Conservation (phyloP, 768 basidiomycete species). For the Amanita molliuscula region DNA sequence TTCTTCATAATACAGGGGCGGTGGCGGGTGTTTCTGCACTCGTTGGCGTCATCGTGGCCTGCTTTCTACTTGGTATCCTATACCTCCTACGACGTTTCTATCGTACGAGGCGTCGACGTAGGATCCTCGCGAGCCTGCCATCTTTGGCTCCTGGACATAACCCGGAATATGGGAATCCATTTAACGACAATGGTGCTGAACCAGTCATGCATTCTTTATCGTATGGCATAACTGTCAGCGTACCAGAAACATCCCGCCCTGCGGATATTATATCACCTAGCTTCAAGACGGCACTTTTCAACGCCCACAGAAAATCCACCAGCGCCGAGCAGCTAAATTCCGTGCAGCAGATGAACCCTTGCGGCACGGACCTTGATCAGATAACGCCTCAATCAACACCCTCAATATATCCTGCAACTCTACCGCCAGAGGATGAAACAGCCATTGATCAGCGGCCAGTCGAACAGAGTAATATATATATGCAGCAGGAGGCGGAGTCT, state of each 20-base stretch:
- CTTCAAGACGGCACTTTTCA: neutral
- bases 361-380: conserved; percentile 8
- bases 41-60: conserved; percentile 45
- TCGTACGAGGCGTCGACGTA: conserved; percentile 23
- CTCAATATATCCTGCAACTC: conserved; percentile 37
- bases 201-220: neutral
- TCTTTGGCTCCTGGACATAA: conserved; percentile 16
- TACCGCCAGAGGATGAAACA: conserved; percentile 21
- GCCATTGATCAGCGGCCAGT: neutral
- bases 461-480: neutral
- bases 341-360: neutral
- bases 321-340: neutral
- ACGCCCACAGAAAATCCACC: neutral
- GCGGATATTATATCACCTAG: neutral
- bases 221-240: neutral
- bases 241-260: neutral
- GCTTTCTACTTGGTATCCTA: conserved; percentile 31
- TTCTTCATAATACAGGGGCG: conserved; percentile 58
- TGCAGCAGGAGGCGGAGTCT: neutral
- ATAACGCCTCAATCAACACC: conserved; percentile 35
- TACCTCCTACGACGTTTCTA: conserved; percentile 33
- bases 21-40: conserved; percentile 69
- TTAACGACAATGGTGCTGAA: neutral
- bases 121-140: conserved; percentile 27
- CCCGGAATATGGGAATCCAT: neutral